Evolutionary conservation across 495 filamentous ascomycete genomes (phyloP).

Genomic region (Penicillium desertorum): DNA sequence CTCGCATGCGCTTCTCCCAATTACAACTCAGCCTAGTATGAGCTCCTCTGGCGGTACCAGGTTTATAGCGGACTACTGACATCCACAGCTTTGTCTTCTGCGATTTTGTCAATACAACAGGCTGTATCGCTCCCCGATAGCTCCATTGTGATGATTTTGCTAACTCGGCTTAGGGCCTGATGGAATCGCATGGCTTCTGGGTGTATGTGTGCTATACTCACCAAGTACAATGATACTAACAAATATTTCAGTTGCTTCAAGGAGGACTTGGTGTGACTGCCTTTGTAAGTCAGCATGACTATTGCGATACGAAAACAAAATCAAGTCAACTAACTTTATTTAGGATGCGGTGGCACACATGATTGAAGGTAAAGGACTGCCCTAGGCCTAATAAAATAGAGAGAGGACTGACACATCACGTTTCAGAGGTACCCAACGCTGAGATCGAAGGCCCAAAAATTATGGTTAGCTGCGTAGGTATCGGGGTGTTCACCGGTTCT

Average conservation of each 20-base stretch:
- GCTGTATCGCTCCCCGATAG: slow-evolving; percentile 33
- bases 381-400: not conserved
- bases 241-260: slow-evolving; percentile 45
- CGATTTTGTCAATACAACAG: slow-evolving; percentile 57
- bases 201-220: slow-evolving; percentile 27
- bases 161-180: slow-evolving; percentile 47
- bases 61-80: slow-evolving; percentile 22
- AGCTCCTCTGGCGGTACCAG: slow-evolving; percentile 34
- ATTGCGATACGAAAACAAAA: not conserved
- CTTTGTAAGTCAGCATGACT: slow-evolving; percentile 37
- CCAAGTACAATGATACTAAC: slow-evolving; percentile 6
- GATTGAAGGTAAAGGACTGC: slow-evolving; percentile 35
- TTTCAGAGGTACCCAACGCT: slow-evolving; percentile 64
- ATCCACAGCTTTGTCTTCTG: slow-evolving; percentile 54
- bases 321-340: slow-evolving; percentile 1
- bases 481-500: slow-evolving; percentile 64
- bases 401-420: slow-evolving; percentile 3
- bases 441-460: slow-evolving; percentile 62
- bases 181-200: slow-evolving; percentile 60
- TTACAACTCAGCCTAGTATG: slow-evolving; percentile 58
- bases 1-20: slow-evolving; percentile 59
- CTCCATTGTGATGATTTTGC: not conserved
- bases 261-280: slow-evolving; percentile 59
- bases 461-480: slow-evolving; percentile 68
- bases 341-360: slow-evolving; percentile 52